Conservation (phyloP, 495 filamentous ascomycete species). For the Aspergillus conjunctus region DNA sequence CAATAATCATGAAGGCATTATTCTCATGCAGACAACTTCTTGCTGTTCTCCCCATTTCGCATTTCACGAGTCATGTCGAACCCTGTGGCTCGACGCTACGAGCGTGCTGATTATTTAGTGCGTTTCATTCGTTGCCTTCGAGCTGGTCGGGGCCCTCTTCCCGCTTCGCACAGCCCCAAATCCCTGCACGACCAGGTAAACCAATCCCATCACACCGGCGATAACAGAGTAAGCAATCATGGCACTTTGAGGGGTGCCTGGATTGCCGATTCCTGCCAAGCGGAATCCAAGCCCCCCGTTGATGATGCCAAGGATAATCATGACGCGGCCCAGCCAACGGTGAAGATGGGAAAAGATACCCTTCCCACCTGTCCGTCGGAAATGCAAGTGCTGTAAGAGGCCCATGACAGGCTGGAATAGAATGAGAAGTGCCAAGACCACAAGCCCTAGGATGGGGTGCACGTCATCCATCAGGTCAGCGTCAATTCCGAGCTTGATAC, state of each 20-base stretch:
- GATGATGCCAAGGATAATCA: constrained; percentile 63
- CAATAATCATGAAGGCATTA: too few species aligned
- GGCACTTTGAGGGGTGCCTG: constrained; percentile 32
- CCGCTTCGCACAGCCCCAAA: constrained; percentile 7
- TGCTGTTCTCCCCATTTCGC: too few species aligned
- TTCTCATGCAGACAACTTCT: too few species aligned
- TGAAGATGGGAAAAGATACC: constrained; percentile 62
- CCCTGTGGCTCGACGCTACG: too few species aligned
- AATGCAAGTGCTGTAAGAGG: constrained; percentile 61
- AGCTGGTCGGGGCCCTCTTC: neutral
- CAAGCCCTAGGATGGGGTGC: constrained; percentile 56
- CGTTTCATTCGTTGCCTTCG: too few species aligned
- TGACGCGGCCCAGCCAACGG: constrained; percentile 85
- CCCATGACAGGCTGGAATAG: constrained; percentile 65
- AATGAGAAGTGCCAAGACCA: constrained; percentile 55
- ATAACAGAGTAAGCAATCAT: constrained; percentile 62
- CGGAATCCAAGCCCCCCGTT: constrained; percentile 72
- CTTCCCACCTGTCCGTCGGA: constrained; percentile 45
- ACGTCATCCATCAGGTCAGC: constrained; percentile 20
- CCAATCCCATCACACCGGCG: constrained; percentile 52
- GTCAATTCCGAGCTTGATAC: constrained; percentile 49
- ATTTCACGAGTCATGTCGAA: too few species aligned
- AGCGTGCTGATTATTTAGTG: too few species aligned
- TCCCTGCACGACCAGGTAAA: constrained; percentile 42
- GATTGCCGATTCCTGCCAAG: constrained; percentile 39